Conservation (phyloP, 805 yeast species). For the Candida pseudofarinosa region DNA sequence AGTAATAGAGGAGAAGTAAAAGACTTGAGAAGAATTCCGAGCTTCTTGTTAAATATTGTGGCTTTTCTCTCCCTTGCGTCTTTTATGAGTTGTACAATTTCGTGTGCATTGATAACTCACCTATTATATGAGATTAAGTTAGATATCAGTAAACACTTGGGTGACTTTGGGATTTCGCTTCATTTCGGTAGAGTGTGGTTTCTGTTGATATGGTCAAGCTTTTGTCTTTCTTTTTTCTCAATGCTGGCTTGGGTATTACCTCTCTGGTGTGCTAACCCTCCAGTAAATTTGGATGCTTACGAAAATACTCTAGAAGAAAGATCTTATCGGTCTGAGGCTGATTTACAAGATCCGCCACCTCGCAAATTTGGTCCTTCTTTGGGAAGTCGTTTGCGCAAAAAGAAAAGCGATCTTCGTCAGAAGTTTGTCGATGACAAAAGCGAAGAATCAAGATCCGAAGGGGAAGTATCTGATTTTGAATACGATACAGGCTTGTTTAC, state of each 20-base stretch:
- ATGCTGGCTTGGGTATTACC: conserved; percentile 36
- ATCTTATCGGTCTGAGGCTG: not conserved
- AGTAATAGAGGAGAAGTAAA: conserved; percentile 26
- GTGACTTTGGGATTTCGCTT: conserved; percentile 44
- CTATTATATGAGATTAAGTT: conserved; percentile 19
- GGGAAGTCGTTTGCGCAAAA: not conserved
- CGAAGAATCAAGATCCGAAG: conserved; percentile 1
- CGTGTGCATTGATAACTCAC: conserved; percentile 26
- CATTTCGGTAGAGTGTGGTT: conserved; percentile 42
- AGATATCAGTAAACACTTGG: conserved; percentile 29
- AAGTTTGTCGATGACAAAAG: conserved; percentile 4
- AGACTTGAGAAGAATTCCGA: conserved; percentile 31
- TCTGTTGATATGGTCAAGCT: conserved; percentile 35
- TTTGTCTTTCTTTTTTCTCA: conserved; percentile 18
- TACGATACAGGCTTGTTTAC: not conserved
- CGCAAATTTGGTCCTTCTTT: not conserved
- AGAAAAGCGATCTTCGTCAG: not conserved
- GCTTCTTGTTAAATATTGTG: conserved; percentile 29
- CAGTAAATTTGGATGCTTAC: conserved; percentile 20
- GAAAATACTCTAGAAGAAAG: conserved; percentile 4
- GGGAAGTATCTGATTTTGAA: conserved; percentile 3
- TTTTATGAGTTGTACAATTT: conserved; percentile 25
- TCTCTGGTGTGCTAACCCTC: conserved; percentile 51
- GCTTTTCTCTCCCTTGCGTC: conserved; percentile 34
- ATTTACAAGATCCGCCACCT: not conserved